phyloP scores from a whole-genome alignment of 176 grass and related monocot species.

The Coix lacrymajobi region DNA sequence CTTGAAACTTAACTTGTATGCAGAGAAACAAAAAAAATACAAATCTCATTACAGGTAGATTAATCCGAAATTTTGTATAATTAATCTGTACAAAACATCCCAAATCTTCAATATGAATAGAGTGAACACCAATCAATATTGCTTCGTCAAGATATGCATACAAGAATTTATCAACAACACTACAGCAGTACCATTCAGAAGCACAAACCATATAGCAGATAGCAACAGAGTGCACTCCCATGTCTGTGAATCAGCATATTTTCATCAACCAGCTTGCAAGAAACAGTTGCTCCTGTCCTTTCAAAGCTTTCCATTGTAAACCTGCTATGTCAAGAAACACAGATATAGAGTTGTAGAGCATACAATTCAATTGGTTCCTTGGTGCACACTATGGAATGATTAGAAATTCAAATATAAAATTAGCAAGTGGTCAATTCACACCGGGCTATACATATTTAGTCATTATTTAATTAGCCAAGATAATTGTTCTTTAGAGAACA shows the following conservation, averaged over 20 bases:
- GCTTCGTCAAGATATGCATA: background rate
- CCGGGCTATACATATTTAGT: slow-evolving; percentile 27
- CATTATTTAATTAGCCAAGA: slow-evolving; percentile 32
- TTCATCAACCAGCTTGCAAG: background rate
- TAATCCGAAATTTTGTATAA: background rate
- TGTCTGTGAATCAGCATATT: background rate
- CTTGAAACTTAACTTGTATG: background rate
- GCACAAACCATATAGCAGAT: background rate
- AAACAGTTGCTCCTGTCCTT: background rate
- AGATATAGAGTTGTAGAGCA: slow-evolving; percentile 4
- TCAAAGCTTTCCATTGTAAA: background rate
- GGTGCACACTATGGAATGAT: slow-evolving; percentile 22
- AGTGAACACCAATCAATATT: background rate
- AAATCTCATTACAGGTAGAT: background rate
- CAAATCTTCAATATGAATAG: background rate
- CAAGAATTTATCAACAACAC: background rate
- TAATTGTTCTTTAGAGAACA: slow-evolving; percentile 38
- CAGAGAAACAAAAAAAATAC: background rate
- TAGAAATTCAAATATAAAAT: slow-evolving; percentile 27
- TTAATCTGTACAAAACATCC: background rate
- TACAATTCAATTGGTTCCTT: slow-evolving; percentile 16
- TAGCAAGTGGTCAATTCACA: slow-evolving; percentile 21
- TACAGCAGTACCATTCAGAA: background rate
- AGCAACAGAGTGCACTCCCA: background rate
- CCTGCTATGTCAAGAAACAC: background rate